Base-by-base conservation (phyloP, 2,329 filamentous ascomycete genomes). In the Xylariaceae sp. region DNA sequence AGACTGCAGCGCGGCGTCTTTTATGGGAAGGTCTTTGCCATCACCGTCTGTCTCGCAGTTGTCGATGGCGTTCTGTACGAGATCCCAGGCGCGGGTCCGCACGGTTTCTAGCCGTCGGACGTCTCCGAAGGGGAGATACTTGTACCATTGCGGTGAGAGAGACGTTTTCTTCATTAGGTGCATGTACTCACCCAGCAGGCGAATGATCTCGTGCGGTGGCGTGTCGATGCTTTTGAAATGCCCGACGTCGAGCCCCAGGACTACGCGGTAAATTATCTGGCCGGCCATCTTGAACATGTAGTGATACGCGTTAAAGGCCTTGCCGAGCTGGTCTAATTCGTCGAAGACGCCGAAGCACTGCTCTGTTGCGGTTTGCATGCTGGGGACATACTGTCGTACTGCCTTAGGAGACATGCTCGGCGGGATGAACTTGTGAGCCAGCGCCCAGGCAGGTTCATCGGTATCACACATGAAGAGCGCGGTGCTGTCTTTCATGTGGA, bases 351-450 rank as follows among this genome's bases (percentile, higher is more conserved):
- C 70, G 62, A 78, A 83, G 0, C 78, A 66, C 16, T 76, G 70
- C 58, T 81, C 75, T 2, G 80, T 72, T 0, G 76, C 77, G 44
- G 72, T 65, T 57, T 84, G 80, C 80, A 86, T 85, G 0, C 73
- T 75, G 0, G 81, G 80, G 0, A 79, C 75, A 56, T 85, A 85
- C 59, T 85, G 82, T 0, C 78, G 71, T 4, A 85, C 80, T 0
- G 82, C 82, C 62, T 81, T 83, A 30, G 81, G 81, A 0, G 76
- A 76, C 10, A 85, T 69, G 0, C 80, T 77, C 0, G 83, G 81
- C 0, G 82, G 80, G 0, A 85, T 59, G 65, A 84, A 86, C 64
- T 85, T 86, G 71, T 85, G 83, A 0, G 77, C 75, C 0, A 75
- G 61, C 21, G 66, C 64, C 76, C 77, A 83, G 51, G 76, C 72